Percentiles rank a stretch among this genome's conserved stretches.
Evolutionary conservation across 2,329 filamentous ascomycete genomes (phyloP).

Genomic region (Aspergillus sp.): DNA sequence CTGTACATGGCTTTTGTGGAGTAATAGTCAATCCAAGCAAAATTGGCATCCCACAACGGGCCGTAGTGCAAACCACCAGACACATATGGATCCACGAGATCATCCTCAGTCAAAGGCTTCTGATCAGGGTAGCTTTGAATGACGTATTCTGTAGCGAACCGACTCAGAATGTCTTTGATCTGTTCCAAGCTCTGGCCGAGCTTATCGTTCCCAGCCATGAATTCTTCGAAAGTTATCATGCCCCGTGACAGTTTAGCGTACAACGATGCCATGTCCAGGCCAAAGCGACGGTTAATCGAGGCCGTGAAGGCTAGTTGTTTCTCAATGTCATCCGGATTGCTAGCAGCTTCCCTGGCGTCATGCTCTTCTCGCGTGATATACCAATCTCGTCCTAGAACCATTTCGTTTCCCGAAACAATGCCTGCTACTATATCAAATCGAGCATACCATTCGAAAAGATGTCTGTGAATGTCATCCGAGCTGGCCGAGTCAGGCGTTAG

Average conservation of each 20-base stretch:
- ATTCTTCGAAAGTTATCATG: constrained; percentile 64
- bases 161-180: constrained; percentile 56
- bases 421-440: constrained; percentile 84
- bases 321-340: constrained; percentile 61
- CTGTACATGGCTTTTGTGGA: constrained; percentile 78
- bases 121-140: constrained; percentile 63
- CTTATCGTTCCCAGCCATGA: constrained; percentile 59
- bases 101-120: constrained; percentile 55
- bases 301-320: constrained; percentile 68
- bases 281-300: constrained; percentile 68
- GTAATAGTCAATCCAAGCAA: constrained; percentile 73
- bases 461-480: constrained; percentile 67
- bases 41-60: constrained; percentile 72
- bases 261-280: constrained; percentile 75
- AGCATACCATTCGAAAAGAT: constrained; percentile 83
- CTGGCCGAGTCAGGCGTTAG: constrained; percentile 75
- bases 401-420: constrained; percentile 75
- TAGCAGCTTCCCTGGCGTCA: constrained; percentile 58
- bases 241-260: constrained; percentile 68
- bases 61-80: constrained; percentile 69
- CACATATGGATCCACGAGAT: constrained; percentile 73
- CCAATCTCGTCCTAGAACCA: constrained; percentile 75
- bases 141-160: constrained; percentile 62
- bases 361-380: constrained; percentile 65
- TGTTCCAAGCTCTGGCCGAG: constrained; percentile 47